phyloP scores from a whole-genome alignment of 202 grass and related monocot species.

The Carex arenaria region DNA sequence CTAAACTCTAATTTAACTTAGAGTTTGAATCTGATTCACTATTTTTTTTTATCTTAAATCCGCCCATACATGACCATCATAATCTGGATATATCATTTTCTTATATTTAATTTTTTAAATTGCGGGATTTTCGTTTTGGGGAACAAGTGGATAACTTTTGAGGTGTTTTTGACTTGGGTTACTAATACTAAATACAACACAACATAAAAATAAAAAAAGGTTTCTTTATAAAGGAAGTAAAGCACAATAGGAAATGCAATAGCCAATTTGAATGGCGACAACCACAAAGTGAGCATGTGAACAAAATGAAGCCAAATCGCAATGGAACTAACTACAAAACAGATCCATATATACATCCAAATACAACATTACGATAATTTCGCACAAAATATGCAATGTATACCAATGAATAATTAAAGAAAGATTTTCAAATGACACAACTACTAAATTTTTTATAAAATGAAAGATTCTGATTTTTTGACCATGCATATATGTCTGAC shows the following conservation, averaged over 20 bases:
- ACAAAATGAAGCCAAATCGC: constrained; percentile 1
- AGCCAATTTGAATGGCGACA: constrained; percentile 1
- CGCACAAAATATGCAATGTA: not conserved
- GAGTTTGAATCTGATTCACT: too few species aligned
- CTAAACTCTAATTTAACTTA: too few species aligned
- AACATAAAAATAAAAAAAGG: not conserved
- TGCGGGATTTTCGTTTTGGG: not conserved
- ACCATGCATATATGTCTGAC: too few species aligned
- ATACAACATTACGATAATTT: not conserved
- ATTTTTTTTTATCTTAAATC: too few species aligned
- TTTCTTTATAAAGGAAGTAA: not conserved
- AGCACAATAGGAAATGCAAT: not conserved
- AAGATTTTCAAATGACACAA: too few species aligned
- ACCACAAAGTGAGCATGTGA: constrained; percentile 1
- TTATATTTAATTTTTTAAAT: not conserved
- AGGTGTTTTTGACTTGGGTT: not conserved
- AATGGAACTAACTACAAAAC: not conserved
- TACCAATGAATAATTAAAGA: too few species aligned
- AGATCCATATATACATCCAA: not conserved
- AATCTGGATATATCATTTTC: not conserved
- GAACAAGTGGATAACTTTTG: constrained; percentile 1
- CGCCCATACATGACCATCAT: not conserved
- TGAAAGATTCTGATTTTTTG: too few species aligned
- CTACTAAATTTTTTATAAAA: too few species aligned
- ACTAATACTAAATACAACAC: not conserved